Percentiles rank a stretch among this genome's conserved stretches.
Evolutionary conservation across 2,329 filamentous ascomycete species (phyloP).

Genomic region (Aspergillus cejpii): DNA sequence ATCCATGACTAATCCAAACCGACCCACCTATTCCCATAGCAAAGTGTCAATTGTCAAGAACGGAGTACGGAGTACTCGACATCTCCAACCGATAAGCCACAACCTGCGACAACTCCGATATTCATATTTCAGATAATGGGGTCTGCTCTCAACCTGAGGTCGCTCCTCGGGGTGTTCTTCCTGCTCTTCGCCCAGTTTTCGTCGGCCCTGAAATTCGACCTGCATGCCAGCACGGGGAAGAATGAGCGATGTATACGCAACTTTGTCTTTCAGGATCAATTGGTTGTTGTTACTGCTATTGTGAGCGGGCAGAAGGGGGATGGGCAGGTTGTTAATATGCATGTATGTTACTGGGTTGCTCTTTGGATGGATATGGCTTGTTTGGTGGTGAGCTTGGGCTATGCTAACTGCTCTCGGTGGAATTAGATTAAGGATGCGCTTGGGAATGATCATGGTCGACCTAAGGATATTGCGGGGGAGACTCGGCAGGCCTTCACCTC

Average conservation of each 20-base stretch:
- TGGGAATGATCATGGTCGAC: constrained; percentile 90
- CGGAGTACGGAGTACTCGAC: no score
- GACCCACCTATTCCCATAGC: no score
- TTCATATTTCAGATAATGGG: constrained; percentile 25
- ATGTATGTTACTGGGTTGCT: constrained; percentile 51
- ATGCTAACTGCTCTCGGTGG: constrained; percentile 7
- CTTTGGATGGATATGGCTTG: not conserved
- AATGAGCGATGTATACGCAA: constrained; percentile 91
- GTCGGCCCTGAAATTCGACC: constrained; percentile 85
- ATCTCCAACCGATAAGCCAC: constrained; percentile 4
- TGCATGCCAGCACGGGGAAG: constrained; percentile 60
- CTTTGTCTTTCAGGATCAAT: constrained; percentile 83
- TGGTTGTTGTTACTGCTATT: constrained; percentile 91
- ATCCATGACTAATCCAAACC: no score
- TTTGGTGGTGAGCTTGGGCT: not conserved
- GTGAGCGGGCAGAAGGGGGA: constrained; percentile 81
- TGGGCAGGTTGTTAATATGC: constrained; percentile 88
- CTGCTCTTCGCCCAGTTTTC: constrained; percentile 36
- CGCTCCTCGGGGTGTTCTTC: constrained; percentile 27
- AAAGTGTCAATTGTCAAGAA: no score
- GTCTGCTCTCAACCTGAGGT: constrained; percentile 26
- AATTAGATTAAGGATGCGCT: constrained; percentile 84
- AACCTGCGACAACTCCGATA: constrained; percentile 11
- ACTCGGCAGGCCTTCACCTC: constrained; percentile 91
- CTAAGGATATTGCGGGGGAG: constrained; percentile 87